Base-by-base conservation (phyloP, 176 grass and related monocot species). In the Triticum monococcum region DNA sequence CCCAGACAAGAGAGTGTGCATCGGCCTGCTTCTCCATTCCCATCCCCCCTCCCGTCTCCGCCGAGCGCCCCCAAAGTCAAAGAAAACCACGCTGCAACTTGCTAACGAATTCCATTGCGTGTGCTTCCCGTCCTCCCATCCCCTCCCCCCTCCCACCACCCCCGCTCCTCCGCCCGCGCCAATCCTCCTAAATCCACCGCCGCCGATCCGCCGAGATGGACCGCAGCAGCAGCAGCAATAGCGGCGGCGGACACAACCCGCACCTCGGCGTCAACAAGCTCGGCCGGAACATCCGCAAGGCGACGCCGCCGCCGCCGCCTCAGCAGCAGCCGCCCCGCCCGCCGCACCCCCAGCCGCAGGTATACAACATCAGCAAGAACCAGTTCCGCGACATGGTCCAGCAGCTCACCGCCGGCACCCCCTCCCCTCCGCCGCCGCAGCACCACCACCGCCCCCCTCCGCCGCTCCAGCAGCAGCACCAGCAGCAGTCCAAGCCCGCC, bases 311-410 rank as follows among this genome's bases (percentile, higher is more conserved):
- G 38, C 95, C 92, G 0, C 82, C 86, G 2, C 59, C 31, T 32
- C 86, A 62, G 66, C 57, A 25, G 68, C 84, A 25, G 22, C 75
- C 89, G 17, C 8, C 78, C 10, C 93, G 85, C 65, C 89, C 91
- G 33, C 84, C 88, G 16, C 93, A 89, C 88, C 91, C 97, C 4
- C 97, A 98, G 87, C 94, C 97, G 7, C 97, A 96, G 89, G 97
- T 99, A 56, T 99, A 99, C 90, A 99, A 96, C 90, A 96, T 99
- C 91, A 99, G 90, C 92, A 94, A 96, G 87, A 99, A 91, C 90
- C 88, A 99, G 32, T 99, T 99, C 82, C 93, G 97, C 8, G 93
- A 95, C 82, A 92, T 99, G 72, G 97, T 99, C 25, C 97, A 99
- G 85, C 93, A 99, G 89, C 97, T 99, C 68, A 99, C 97, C 30